phyloP scores from a whole-genome alignment of 148 eudicot genomes.

The Silene latifolia region DNA sequence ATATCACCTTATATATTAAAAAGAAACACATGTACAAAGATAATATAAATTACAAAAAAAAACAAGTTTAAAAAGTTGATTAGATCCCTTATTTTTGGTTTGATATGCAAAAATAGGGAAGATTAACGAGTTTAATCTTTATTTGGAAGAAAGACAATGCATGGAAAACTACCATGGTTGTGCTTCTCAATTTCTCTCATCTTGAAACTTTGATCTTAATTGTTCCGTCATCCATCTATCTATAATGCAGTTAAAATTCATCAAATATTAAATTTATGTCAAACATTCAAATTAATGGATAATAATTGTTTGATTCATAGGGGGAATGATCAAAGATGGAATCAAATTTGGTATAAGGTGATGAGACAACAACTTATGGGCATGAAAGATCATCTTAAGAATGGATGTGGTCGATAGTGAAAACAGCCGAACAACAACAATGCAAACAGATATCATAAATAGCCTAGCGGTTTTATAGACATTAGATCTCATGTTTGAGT shows the following conservation, averaged over 20 bases:
- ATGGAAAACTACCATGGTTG: neutral
- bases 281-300: too few species aligned
- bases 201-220: neutral
- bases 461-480: too few species aligned
- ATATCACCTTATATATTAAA: too few species aligned
- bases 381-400: neutral
- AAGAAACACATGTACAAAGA: neutral
- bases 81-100: slow-evolving; percentile 5
- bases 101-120: neutral
- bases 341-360: neutral
- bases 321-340: neutral
- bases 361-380: neutral
- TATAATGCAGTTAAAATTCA: neutral
- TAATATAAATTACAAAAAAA: neutral
- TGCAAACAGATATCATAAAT: too few species aligned
- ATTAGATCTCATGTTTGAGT: too few species aligned
- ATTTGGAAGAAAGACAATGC: neutral
- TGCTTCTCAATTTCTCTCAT: slow-evolving; percentile 2
- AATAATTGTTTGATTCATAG: too few species aligned
- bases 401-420: neutral
- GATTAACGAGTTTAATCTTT: neutral
- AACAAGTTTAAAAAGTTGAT: neutral
- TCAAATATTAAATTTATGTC: neutral
- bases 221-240: neutral
- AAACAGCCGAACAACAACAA: neutral